phyloP scores from a whole-genome alignment of 192 early-diverging fungal genomes.

The Umbelopsis sp. region DNA sequence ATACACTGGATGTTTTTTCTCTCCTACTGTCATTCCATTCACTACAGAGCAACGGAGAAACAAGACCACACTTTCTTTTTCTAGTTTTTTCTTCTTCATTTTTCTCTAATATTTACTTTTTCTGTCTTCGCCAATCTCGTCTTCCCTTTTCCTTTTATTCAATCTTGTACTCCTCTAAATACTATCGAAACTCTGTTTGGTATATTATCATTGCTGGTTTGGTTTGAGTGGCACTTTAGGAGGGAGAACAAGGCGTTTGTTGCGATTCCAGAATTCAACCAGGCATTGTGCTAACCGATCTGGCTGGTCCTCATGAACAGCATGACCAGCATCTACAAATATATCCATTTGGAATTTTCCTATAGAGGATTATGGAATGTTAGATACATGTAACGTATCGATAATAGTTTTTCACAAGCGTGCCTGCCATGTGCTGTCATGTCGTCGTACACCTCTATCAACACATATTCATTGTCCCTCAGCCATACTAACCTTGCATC shows the following conservation, averaged over 20 bases:
- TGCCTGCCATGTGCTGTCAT: too few relatives aligned
- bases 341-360: constrained; percentile 76
- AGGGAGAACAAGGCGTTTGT: constrained; percentile 59
- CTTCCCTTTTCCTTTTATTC: background rate
- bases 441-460: too few relatives aligned
- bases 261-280: constrained; percentile 70
- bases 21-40: background rate
- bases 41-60: background rate
- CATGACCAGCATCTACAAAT: constrained; percentile 70
- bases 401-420: too few relatives aligned
- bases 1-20: background rate
- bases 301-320: constrained; percentile 74
- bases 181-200: background rate
- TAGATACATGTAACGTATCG: too few relatives aligned
- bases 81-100: background rate
- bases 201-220: background rate
- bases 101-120: background rate
- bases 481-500: constrained; percentile 65
- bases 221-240: constrained; percentile 25
- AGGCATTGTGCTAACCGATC: constrained; percentile 54
- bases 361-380: constrained; percentile 15
- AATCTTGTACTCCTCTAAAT: constrained; percentile 2
- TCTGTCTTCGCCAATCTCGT: background rate
- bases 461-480: too few relatives aligned
- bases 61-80: background rate